Evolutionary conservation across 2,329 filamentous ascomycete species (phyloP).

Genomic region (Epichloe sibirici): DNA sequence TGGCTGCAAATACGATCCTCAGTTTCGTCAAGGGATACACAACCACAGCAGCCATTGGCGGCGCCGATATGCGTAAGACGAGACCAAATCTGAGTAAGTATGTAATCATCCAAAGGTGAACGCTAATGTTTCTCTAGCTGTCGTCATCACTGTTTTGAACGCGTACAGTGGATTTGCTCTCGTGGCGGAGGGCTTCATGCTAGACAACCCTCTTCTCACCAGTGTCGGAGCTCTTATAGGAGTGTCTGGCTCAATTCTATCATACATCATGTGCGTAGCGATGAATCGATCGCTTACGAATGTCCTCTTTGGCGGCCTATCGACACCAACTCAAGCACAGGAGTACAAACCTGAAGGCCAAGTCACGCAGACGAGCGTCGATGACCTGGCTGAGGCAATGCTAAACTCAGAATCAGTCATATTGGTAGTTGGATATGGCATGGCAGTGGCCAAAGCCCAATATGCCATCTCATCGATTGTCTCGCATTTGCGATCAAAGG

Average conservation of each 20-base stretch:
- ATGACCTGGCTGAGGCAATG: constrained; percentile 68
- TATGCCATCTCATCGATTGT: constrained; percentile 83
- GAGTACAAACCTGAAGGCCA: constrained; percentile 70
- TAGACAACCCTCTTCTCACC: constrained; percentile 74
- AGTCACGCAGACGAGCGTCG: constrained; percentile 65
- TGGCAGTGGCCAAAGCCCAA: constrained; percentile 89
- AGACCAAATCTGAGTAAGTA: background rate
- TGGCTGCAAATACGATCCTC: constrained; percentile 63
- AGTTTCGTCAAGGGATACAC: constrained; percentile 82
- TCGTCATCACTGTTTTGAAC: constrained; percentile 82
- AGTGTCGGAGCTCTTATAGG: constrained; percentile 80
- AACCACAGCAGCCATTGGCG: constrained; percentile 77
- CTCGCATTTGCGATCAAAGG: constrained; percentile 56
- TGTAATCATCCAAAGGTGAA: background rate
- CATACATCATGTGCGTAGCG: constrained; percentile 75
- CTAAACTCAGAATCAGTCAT: constrained; percentile 73
- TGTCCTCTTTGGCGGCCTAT: constrained; percentile 65
- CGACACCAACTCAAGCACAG: constrained; percentile 42
- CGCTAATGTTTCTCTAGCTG: constrained; percentile 30
- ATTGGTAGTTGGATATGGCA: constrained; percentile 83
- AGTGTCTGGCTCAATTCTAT: constrained; percentile 78
- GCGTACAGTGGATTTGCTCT: constrained; percentile 85
- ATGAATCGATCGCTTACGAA: constrained; percentile 90
- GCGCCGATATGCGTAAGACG: constrained; percentile 70
- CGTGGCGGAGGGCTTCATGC: constrained; percentile 84